Conservation (phyloP, 805 yeast species). For the Saturnispora silvae region DNA sequence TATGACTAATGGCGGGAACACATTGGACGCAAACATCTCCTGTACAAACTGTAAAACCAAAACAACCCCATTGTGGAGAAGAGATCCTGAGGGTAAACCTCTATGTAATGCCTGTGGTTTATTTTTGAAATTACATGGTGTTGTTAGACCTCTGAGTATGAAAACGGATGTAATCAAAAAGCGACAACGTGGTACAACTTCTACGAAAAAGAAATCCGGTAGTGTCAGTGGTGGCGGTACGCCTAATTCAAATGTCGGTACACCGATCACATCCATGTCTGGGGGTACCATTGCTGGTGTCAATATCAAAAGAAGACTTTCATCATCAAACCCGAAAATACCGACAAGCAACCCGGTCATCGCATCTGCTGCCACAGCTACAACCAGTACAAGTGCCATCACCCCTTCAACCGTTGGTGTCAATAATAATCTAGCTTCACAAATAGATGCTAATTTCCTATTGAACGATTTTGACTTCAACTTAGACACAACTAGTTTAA, state of each 20-base stretch:
- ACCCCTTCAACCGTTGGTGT: no score
- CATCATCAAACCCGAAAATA: no score
- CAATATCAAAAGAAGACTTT: no score
- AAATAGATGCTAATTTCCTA: constrained; percentile 3
- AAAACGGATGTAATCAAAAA: constrained; percentile 59
- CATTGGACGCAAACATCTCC: constrained; percentile 14
- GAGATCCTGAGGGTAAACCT: constrained; percentile 87
- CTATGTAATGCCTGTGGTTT: constrained; percentile 95
- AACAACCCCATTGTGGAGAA: constrained; percentile 92
- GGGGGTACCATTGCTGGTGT: no score
- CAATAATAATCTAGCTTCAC: not conserved
- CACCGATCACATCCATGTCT: constrained; percentile 32
- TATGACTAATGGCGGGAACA: constrained; percentile 3
- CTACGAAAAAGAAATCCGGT: constrained; percentile 21
- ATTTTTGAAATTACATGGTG: constrained; percentile 88
- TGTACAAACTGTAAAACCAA: constrained; percentile 89
- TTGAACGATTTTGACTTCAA: constrained; percentile 6
- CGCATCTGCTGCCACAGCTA: not conserved
- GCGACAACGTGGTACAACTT: constrained; percentile 52
- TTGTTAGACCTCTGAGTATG: constrained; percentile 80
- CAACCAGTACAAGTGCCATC: not conserved
- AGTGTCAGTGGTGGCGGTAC: no score
- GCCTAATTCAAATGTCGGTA: constrained; percentile 37
- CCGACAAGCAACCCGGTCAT: not conserved
- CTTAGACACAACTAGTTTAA: not conserved